These are phyloP conservation scores for Botrytis galanthina DNA, from an alignment of 2,329 filamentous ascomycete genomes.

Conservation along the genomic window DNA sequence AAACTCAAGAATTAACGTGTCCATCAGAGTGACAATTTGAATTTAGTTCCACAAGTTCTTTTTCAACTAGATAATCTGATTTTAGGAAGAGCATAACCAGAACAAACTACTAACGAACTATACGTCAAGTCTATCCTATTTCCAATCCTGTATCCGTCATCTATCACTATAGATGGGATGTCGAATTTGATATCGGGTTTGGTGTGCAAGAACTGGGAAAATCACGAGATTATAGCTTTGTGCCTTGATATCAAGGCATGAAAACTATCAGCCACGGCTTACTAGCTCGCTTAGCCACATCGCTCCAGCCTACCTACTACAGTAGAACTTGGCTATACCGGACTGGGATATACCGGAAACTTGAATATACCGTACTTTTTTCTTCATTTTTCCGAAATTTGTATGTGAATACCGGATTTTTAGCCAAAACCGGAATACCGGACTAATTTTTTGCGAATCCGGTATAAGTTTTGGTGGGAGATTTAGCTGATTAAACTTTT, in stretches of 20 bases:
- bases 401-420: no score
- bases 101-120: background rate
- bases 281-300: background rate
- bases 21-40: background rate
- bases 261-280: background rate
- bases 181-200: no score
- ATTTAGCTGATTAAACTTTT: no score
- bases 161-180: background rate
- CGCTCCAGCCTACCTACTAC: no score
- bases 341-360: no score
- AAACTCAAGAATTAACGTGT: background rate
- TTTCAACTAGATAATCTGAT: background rate
- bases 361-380: no score
- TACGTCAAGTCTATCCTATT: background rate
- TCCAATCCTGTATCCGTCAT: background rate
- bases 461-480: no score
- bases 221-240: rapidly evolving
- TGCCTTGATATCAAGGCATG: background rate
- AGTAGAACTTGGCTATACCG: no score
- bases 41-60: background rate
- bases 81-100: background rate
- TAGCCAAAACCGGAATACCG: no score
- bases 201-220: background rate
- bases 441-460: no score
- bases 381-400: no score